Conservation (phyloP, 768 basidiomycete genomes). For the Piloderma croceum region DNA sequence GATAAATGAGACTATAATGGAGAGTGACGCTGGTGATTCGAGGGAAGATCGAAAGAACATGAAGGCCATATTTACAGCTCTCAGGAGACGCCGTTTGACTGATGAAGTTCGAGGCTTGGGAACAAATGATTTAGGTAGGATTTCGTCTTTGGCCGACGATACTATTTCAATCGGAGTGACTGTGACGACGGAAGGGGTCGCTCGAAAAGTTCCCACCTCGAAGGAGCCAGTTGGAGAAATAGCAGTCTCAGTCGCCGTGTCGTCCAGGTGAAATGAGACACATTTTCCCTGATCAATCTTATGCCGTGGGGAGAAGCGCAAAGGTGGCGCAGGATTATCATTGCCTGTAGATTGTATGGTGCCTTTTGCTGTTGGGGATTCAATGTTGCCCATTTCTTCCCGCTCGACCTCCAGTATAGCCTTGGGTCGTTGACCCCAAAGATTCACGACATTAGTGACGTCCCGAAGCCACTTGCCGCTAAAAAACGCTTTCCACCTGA, state of each 20-base stretch:
- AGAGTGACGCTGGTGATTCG: constrained; percentile 43
- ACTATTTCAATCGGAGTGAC: not conserved
- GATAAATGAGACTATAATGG: constrained; percentile 49
- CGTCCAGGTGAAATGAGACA: constrained; percentile 6
- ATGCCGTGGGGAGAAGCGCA: not conserved
- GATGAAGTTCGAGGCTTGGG: not conserved
- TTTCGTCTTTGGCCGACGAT: not conserved
- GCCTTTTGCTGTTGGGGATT: not conserved
- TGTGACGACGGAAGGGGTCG: not conserved
- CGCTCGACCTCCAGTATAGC: not conserved
- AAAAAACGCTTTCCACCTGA: constrained; percentile 27
- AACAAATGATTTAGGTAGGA: not conserved
- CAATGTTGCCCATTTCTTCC: not conserved
- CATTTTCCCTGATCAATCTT: not conserved
- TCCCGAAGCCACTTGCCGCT: not conserved
- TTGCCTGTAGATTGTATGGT: not conserved
- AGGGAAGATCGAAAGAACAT: constrained; percentile 34
- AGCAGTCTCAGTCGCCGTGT: not conserved
- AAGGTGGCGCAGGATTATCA: not conserved
- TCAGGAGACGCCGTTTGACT: not conserved
- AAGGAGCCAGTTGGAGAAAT: not conserved
- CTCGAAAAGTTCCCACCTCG: too few species aligned
- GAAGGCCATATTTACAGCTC: not conserved
- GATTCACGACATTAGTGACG: too few species aligned
- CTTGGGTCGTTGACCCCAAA: too few species aligned